A percentile compares a stretch with the other conserved stretches of the same genome.
These are phyloP conservation scores for Pseudotsuga menziesii DNA, from an alignment of 75 land plant genomes.

Conservation along the genomic window DNA sequence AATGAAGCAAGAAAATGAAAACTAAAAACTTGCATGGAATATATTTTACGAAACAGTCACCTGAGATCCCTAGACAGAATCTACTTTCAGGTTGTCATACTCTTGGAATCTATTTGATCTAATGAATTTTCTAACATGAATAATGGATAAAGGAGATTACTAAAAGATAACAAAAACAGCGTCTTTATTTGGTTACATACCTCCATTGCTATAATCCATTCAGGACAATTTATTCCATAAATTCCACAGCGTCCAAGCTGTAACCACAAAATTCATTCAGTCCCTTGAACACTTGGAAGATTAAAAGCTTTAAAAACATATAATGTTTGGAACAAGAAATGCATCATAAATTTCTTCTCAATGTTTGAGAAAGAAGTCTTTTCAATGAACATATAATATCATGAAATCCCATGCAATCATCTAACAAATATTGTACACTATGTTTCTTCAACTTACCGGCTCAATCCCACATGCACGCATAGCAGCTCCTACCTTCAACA, in stretches of 20 bases:
- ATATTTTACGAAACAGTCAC: too few species aligned
- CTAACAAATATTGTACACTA: neutral
- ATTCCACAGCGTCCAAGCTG: slow-evolving; percentile 69
- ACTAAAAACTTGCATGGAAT: neutral
- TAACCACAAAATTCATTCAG: neutral
- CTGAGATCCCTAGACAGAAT: too few species aligned
- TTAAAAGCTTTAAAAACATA: neutral
- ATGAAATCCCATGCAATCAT: too few species aligned
- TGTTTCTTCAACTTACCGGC: slow-evolving; percentile 48
- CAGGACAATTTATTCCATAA: slow-evolving; percentile 89
- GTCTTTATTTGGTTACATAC: slow-evolving; percentile 18
- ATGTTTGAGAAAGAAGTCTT: too few species aligned
- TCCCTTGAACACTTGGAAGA: neutral
- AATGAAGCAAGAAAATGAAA: neutral
- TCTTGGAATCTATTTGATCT: neutral
- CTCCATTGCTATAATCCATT: slow-evolving; percentile 93
- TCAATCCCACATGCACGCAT: slow-evolving; percentile 62
- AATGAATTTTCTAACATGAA: neutral
- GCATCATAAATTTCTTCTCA: too few species aligned
- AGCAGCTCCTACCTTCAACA: slow-evolving; percentile 77
- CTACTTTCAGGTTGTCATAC: neutral
- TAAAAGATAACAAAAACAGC: neutral
- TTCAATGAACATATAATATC: too few species aligned
- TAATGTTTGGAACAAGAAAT: too few species aligned
- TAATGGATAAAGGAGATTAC: neutral